phyloP scores from a whole-genome alignment of 176 grass and related monocot species.

The Carex myosuroides region DNA sequence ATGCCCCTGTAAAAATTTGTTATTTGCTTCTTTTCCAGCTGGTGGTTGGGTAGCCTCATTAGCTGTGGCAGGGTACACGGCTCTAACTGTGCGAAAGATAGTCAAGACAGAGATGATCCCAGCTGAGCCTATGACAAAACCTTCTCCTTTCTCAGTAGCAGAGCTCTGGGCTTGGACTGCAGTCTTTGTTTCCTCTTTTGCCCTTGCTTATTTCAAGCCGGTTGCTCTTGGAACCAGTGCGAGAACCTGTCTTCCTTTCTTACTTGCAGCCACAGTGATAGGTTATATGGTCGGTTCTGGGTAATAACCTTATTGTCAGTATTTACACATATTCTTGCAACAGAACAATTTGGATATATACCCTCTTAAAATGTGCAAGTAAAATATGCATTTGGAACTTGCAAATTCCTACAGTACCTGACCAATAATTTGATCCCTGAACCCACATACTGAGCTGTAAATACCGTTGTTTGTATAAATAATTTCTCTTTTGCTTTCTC shows the following conservation, averaged over 20 bases:
- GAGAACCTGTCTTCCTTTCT: slow-evolving; percentile 71
- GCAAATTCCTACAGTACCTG: not conserved
- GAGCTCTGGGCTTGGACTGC: slow-evolving; percentile 58
- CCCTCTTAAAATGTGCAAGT: not conserved
- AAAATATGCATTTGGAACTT: not conserved
- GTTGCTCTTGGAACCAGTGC: slow-evolving; percentile 57
- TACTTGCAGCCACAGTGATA: slow-evolving; percentile 70
- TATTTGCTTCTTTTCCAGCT: slow-evolving; percentile 26
- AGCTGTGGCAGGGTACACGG: slow-evolving; percentile 61
- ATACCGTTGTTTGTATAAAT: not conserved
- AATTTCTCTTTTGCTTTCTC: slow-evolving; percentile 14
- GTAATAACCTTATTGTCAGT: slow-evolving; percentile 40
- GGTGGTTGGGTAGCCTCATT: slow-evolving; percentile 79
- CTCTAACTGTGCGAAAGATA: slow-evolving; percentile 56
- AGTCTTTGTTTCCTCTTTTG: slow-evolving; percentile 51
- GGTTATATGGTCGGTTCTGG: slow-evolving; percentile 93
- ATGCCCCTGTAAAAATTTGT: not conserved
- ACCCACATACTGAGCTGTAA: slow-evolving; percentile 17
- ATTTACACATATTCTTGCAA: not conserved
- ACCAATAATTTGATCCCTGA: not conserved
- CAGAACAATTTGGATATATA: not conserved
- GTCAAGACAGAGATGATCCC: slow-evolving; percentile 71
- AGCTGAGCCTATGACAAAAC: slow-evolving; percentile 77
- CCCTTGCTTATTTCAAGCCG: slow-evolving; percentile 42
- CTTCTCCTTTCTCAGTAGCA: slow-evolving; percentile 41